These are phyloP conservation scores for Aspergillus flavus DNA, from an alignment of 2,329 filamentous ascomycete genomes.

Conservation along the genomic window DNA sequence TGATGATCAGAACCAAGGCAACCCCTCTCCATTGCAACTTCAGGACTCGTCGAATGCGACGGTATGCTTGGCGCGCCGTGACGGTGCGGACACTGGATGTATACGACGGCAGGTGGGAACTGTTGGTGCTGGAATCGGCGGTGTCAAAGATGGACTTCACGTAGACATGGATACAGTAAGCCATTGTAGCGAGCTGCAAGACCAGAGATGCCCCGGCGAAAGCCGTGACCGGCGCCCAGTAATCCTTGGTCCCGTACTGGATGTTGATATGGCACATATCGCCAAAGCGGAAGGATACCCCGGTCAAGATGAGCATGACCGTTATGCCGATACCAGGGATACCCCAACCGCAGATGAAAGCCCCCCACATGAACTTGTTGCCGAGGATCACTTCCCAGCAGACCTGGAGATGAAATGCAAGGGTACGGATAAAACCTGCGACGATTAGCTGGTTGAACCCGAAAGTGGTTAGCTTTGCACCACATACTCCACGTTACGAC, in stretches of 20 bases:
- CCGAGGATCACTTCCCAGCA: constrained; percentile 95
- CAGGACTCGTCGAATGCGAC: constrained; percentile 81
- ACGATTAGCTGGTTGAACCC: not conserved
- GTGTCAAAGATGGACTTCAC: constrained; percentile 78
- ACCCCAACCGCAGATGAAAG: constrained; percentile 80
- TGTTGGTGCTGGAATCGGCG: constrained; percentile 66
- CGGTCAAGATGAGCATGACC: constrained; percentile 78
- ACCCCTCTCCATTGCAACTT: constrained; percentile 94
- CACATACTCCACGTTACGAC: constrained; percentile 76
- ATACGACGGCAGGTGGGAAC: constrained; percentile 74
- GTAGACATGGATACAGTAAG: constrained; percentile 94
- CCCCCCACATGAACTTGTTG: constrained; percentile 82
- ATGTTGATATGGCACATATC: constrained; percentile 94
- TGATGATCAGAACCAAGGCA: constrained; percentile 83
- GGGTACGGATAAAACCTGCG: constrained; percentile 76
- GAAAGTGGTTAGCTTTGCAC: not conserved
- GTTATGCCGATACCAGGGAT: constrained; percentile 76
- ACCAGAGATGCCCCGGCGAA: constrained; percentile 76
- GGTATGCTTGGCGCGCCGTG: constrained; percentile 84
- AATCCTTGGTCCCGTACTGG: constrained; percentile 75
- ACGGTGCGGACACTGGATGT: constrained; percentile 75
- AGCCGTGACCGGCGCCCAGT: constrained; percentile 86
- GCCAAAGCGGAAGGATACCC: constrained; percentile 93
- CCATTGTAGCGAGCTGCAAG: constrained; percentile 80
- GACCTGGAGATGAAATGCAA: constrained; percentile 95